Conservation (phyloP, 371 early-diverging fungal genomes). For the Nematocida ironsii region DNA sequence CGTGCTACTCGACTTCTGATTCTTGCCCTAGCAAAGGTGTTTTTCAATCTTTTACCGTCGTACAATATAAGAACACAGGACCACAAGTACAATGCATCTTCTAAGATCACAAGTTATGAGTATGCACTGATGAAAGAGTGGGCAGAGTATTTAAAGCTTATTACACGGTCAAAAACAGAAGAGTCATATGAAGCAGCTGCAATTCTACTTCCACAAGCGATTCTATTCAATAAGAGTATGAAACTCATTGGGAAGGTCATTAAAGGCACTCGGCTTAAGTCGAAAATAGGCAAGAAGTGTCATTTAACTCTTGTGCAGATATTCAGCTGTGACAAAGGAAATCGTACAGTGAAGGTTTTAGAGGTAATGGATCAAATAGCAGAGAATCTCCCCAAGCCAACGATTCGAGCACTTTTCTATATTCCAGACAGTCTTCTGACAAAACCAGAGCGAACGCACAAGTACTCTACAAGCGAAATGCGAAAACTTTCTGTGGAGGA, state of each 20-base stretch:
- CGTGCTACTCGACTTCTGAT: slow-evolving; percentile 24
- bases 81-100: slow-evolving; percentile 43
- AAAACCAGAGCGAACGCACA: slow-evolving; percentile 29
- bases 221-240: slow-evolving; percentile 58
- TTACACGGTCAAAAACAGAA: slow-evolving; percentile 50
- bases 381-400: slow-evolving; percentile 29
- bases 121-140: slow-evolving; percentile 48
- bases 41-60: slow-evolving; percentile 48
- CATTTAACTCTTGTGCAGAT: slow-evolving; percentile 7
- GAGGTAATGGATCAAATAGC: slow-evolving; percentile 51
- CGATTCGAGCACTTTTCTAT: slow-evolving; percentile 26
- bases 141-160: slow-evolving; percentile 38
- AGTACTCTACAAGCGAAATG: slow-evolving; percentile 5
- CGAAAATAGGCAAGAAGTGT: slow-evolving; percentile 45
- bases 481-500: slow-evolving; percentile 47
- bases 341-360: slow-evolving; percentile 42
- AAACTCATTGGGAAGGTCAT: slow-evolving; percentile 54
- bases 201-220: slow-evolving; percentile 46
- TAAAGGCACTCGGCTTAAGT: slow-evolving; percentile 41
- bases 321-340: slow-evolving; percentile 55
- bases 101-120: slow-evolving; percentile 46
- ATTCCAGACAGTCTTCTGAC: slow-evolving; percentile 19
- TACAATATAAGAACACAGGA: slow-evolving; percentile 48
- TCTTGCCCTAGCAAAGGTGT: slow-evolving; percentile 44
- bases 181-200: slow-evolving; percentile 58